These are phyloP conservation scores for Russula foetens DNA, from an alignment of 768 basidiomycete genomes.

Conservation along the genomic window DNA sequence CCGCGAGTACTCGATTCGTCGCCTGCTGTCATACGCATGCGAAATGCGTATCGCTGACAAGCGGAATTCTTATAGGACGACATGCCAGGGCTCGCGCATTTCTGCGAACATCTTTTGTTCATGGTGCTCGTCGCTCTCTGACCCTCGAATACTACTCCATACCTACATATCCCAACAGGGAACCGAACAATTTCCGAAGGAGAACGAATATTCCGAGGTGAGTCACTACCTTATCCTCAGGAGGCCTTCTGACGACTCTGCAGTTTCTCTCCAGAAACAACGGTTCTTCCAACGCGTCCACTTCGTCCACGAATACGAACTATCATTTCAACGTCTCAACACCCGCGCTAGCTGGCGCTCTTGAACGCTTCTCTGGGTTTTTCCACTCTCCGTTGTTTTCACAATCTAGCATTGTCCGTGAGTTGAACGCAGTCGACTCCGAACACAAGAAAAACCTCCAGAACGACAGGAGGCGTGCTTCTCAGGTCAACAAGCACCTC, in stretches of 20 bases:
- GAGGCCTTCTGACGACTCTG: constrained; percentile 10
- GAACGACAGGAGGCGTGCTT: constrained; percentile 86
- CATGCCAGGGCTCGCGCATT: constrained; percentile 89
- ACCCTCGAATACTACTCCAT: background rate
- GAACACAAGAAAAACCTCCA: constrained; percentile 97
- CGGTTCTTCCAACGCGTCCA: constrained; percentile 88
- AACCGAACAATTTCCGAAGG: constrained; percentile 74
- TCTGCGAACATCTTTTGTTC: constrained; percentile 94
- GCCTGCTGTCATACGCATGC: background rate
- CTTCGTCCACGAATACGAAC: constrained; percentile 86
- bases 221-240: constrained; percentile 8
- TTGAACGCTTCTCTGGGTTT: constrained; percentile 75
- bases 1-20: constrained; percentile 42
- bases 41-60: background rate
- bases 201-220: constrained; percentile 92
- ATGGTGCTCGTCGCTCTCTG: constrained; percentile 55
- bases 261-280: constrained; percentile 80
- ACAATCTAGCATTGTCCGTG: constrained; percentile 76
- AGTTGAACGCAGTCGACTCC: constrained; percentile 93
- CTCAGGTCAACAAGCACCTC: constrained; percentile 86
- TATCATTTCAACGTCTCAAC: constrained; percentile 72
- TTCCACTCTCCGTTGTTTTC: constrained; percentile 88
- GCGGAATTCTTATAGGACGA: constrained; percentile 44
- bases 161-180: constrained; percentile 39
- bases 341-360: constrained; percentile 54